phyloP scores from a whole-genome alignment of 176 grass and related monocot genomes.

The Elaeis guineensis region DNA sequence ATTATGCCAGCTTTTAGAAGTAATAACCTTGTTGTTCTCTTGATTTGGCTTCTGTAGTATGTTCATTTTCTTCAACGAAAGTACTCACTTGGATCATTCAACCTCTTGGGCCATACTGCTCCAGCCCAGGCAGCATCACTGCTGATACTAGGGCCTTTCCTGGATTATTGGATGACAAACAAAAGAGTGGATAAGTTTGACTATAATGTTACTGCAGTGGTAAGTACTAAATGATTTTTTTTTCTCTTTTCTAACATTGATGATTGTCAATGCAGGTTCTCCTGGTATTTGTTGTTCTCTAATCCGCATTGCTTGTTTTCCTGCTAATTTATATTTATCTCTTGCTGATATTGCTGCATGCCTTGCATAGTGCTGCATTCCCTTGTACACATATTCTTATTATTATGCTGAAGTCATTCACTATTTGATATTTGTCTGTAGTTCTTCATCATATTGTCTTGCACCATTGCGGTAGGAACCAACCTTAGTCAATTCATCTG shows the following conservation, averaged over 20 bases:
- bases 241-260: too few species aligned
- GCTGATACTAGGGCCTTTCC: slow-evolving; percentile 38
- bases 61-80: slow-evolving; percentile 52
- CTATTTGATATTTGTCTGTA: slow-evolving; percentile 13
- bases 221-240: neutral
- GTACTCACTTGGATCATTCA: slow-evolving; percentile 51
- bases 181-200: slow-evolving; percentile 41
- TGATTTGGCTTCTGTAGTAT: slow-evolving; percentile 28
- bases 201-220: slow-evolving; percentile 15
- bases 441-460: slow-evolving; percentile 41
- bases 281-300: too few species aligned
- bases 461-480: slow-evolving; percentile 39
- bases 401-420: neutral
- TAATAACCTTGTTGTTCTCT: neutral
- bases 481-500: slow-evolving; percentile 48
- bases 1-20: too few species aligned
- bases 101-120: slow-evolving; percentile 55
- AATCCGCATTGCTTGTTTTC: too few species aligned
- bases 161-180: slow-evolving; percentile 44
- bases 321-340: too few species aligned
- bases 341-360: too few species aligned
- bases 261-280: too few species aligned
- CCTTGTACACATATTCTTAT: too few species aligned
- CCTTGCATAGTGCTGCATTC: too few species aligned
- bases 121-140: slow-evolving; percentile 47